phyloP scores from a whole-genome alignment of 1,284 basidiomycete genomes.

The Cutaneotrichosporon cavernicola region DNA sequence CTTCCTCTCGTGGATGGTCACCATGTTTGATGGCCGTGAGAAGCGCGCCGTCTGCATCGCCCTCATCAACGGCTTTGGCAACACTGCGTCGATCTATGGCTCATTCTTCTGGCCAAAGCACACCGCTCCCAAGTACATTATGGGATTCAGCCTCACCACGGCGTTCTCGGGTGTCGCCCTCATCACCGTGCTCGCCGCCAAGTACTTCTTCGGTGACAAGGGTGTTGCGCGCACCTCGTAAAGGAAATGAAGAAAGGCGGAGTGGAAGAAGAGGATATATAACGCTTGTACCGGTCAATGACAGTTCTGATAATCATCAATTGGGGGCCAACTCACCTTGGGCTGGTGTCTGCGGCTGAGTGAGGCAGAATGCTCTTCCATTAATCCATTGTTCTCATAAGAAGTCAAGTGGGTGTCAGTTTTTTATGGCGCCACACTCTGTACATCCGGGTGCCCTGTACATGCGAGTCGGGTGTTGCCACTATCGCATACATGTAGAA shows the following conservation, averaged over 20 bases:
- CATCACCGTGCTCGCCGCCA: slow-evolving; percentile 26
- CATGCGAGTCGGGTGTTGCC: too few species aligned
- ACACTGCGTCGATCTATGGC: slow-evolving; percentile 48
- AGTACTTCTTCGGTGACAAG: slow-evolving; percentile 44
- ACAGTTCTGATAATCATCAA: too few species aligned
- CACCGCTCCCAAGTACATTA: slow-evolving; percentile 42
- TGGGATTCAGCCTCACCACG: slow-evolving; percentile 47
- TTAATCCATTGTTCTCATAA: too few species aligned
- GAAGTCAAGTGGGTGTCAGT: too few species aligned
- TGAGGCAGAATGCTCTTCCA: too few species aligned
- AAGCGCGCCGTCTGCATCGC: slow-evolving; percentile 51
- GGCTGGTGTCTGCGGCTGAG: too few species aligned
- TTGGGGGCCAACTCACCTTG: too few species aligned
- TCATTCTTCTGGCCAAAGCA: slow-evolving; percentile 50
- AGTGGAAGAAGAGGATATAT: neutral
- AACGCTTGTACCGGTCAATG: neutral
- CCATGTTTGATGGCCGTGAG: slow-evolving; percentile 50
- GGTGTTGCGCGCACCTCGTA: slow-evolving; percentile 29
- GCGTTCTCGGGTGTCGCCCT: slow-evolving; percentile 40
- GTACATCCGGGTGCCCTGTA: too few species aligned
- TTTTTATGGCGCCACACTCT: too few species aligned
- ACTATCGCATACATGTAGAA: too few species aligned
- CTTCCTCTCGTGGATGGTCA: slow-evolving; percentile 49
- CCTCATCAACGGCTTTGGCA: slow-evolving; percentile 49
- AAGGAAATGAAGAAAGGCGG: neutral